Percentiles rank a stretch among this genome's conserved stretches.
These are phyloP conservation scores for Aspergillus sclerotialis DNA, from an alignment of 2,329 filamentous ascomycete species.

Conservation along the genomic window DNA sequence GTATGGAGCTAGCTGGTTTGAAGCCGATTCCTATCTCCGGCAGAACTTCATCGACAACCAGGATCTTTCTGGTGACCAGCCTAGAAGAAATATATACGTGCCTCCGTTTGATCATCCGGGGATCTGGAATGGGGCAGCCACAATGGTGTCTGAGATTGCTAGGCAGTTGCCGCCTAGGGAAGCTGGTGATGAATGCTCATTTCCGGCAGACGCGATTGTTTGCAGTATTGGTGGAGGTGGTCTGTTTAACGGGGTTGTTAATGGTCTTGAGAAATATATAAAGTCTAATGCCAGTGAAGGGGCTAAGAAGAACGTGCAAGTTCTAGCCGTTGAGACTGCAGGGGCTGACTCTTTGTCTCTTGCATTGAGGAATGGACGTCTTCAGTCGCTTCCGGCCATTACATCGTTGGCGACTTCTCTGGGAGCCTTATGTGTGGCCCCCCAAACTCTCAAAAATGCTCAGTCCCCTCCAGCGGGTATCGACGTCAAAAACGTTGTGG, in stretches of 20 bases:
- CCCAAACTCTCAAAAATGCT: slow-evolving; percentile 57
- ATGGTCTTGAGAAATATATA: slow-evolving; percentile 46
- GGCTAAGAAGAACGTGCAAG: slow-evolving; percentile 18
- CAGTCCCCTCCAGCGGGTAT: slow-evolving; percentile 29
- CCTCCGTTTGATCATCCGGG: slow-evolving; percentile 32
- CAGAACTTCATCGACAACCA: slow-evolving; percentile 34
- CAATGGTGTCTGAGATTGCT: slow-evolving; percentile 29
- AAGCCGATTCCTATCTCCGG: slow-evolving; percentile 61
- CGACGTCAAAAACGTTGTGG: slow-evolving; percentile 52
- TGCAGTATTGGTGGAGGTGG: slow-evolving; percentile 75
- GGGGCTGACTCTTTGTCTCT: slow-evolving; percentile 63
- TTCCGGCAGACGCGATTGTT: slow-evolving; percentile 60
- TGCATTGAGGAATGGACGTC: slow-evolving; percentile 46
- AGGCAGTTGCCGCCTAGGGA: slow-evolving; percentile 23
- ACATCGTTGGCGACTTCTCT: slow-evolving; percentile 66
- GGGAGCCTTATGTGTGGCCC: slow-evolving; percentile 59
- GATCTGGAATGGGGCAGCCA: slow-evolving; percentile 30
- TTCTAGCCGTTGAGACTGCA: slow-evolving; percentile 66
- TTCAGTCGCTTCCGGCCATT: slow-evolving; percentile 59
- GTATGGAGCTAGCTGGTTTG: slow-evolving; percentile 58
- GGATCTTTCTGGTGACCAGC: not conserved
- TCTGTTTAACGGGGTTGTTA: slow-evolving; percentile 64
- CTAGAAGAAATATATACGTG: slow-evolving; percentile 23
- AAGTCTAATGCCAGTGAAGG: slow-evolving; percentile 1
- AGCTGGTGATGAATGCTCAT: slow-evolving; percentile 3